Conservation (phyloP, 306 rosid species). For the Carpinus fangiana region DNA sequence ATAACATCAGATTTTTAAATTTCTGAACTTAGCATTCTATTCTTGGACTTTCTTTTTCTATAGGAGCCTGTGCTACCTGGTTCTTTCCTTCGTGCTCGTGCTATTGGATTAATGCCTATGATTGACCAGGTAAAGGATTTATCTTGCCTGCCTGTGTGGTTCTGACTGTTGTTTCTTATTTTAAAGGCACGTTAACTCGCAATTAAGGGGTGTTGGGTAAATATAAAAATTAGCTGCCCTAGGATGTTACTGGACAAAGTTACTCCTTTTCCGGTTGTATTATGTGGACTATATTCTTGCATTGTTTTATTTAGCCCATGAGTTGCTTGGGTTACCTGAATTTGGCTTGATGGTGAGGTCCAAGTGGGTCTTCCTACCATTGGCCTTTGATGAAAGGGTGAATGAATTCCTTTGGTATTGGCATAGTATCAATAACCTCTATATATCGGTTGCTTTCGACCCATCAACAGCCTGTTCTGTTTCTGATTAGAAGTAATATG, state of each 20-base stretch:
- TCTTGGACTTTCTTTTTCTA: constrained; percentile 11
- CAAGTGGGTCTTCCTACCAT: background rate
- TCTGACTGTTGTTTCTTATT: background rate
- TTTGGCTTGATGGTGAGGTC: background rate
- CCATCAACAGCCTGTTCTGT: background rate
- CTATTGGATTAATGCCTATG: constrained; percentile 98
- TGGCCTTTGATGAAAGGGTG: background rate
- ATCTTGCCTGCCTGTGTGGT: constrained; percentile 2
- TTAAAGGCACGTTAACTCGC: background rate
- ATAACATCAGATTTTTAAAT: background rate
- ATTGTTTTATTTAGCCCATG: background rate
- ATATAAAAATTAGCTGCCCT: background rate
- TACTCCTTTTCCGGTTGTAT: background rate
- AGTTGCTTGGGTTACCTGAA: background rate
- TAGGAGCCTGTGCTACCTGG: constrained; percentile 94
- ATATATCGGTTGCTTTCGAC: background rate
- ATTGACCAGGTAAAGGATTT: constrained; percentile 74
- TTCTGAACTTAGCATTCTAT: background rate
- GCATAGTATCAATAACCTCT: background rate
- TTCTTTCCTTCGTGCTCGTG: constrained; percentile 97
- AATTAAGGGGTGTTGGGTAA: background rate
- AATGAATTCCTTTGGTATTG: background rate
- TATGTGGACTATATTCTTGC: background rate
- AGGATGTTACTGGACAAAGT: background rate
- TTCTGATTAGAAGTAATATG: background rate